Base-by-base conservation (phyloP, 2,329 filamentous ascomycete genomes). In the Fusarium sp. region DNA sequence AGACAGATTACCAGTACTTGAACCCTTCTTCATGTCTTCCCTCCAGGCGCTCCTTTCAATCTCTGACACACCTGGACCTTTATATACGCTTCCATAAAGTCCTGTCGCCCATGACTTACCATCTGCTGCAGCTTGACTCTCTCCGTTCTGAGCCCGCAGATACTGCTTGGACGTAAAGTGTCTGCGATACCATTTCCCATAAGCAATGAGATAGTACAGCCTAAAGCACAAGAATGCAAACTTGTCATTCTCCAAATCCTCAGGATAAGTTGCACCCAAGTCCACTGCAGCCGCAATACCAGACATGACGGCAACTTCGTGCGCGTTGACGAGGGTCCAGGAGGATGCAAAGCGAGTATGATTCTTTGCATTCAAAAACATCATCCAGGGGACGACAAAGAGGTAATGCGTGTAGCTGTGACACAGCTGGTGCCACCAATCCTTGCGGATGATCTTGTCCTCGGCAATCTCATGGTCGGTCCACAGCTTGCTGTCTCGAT, bases 191-290 rank as follows among this genome's bases (percentile, higher is more conserved):
- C 86, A 88, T 64, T 81, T 83, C 22, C 87, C 86, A 65, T 89
- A 88, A 0, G 78, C 74, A 3, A 89, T 71, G 44, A 88, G 72
- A 56, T 88, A 88, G 63, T 89, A 89, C 56, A 89, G 70, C 39
- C 86, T 72, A 68, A 89, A 89, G 43, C 81, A 80, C 56, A 88
- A 67, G 51, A 89, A 79, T 0, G 87, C 84, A 68, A 87, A 89
- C 49, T 77, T 78, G 58, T 88, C 86, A n/a, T 84, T 74, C 74
- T 88, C 86, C 2, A 89, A 70, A 65, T 88, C 86, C 58, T 64
- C 61, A 3, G 61, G 61, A 8, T 64, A 64, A 0, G 19, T 45
- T 1, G 59, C 61, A 1, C 61, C 61, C 0, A 64, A n/a, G 5
- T 64, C 61, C 2, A 64, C 61, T 0, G 61, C 61, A 7, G 61